Evolutionary conservation across 2,329 filamentous ascomycete species (phyloP).

Genomic region (Cercospora sesami): DNA sequence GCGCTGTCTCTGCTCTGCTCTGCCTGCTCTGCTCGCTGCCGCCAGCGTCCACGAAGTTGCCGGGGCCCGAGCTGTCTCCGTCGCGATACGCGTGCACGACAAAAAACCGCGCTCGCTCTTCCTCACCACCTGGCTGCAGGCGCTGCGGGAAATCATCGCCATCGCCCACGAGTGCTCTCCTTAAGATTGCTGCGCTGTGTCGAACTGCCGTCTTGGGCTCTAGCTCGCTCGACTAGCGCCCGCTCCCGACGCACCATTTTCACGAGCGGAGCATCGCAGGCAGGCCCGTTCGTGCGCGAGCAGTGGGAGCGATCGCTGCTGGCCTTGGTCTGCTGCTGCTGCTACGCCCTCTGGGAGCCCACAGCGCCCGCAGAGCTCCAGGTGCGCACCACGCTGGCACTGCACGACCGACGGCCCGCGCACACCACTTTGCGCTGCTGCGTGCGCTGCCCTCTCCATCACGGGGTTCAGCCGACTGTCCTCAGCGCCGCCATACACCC

Average conservation of each 20-base stretch:
- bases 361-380: constrained; percentile 3
- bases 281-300: background rate
- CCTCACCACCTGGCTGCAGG: background rate
- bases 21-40: background rate
- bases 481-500: constrained; percentile 15
- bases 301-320: background rate
- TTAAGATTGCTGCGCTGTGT: constrained; percentile 15
- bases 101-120: background rate
- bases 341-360: background rate
- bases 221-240: constrained; percentile 17
- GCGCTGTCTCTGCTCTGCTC: background rate
- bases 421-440: constrained; percentile 8
- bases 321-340: background rate
- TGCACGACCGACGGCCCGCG: constrained; percentile 17
- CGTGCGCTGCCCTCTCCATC: background rate
- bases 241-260: constrained; percentile 17
- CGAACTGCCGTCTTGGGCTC: constrained; percentile 19
- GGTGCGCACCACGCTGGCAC: constrained; percentile 4
- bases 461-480: constrained; percentile 24
- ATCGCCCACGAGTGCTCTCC: constrained; percentile 3
- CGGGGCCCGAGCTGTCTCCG: background rate
- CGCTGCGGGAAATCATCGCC: constrained; percentile 11
- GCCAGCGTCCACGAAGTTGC: background rate
- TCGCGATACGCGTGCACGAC: constrained; percentile 8
- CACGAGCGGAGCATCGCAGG: background rate